Evolutionary conservation across 495 filamentous ascomycete species (phyloP).

Genomic region (Hyaloscypha bicolor): DNA sequence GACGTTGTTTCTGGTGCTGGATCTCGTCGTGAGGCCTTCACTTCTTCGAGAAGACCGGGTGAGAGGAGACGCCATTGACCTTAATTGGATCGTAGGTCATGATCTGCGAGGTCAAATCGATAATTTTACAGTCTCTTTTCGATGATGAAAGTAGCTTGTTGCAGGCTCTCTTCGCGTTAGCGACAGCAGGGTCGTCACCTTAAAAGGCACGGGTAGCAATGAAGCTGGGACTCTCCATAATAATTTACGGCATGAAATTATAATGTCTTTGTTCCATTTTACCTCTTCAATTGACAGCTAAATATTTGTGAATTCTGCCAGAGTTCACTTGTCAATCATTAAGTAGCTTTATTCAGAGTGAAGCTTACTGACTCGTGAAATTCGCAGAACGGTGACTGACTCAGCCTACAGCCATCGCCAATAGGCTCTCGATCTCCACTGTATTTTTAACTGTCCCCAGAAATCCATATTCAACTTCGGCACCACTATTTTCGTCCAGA

Average conservation of each 20-base stretch:
- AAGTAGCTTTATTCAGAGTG: neutral
- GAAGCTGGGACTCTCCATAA: neutral
- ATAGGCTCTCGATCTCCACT: neutral
- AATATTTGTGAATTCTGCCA: neutral
- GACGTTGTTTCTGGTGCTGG: slow-evolving; percentile 31
- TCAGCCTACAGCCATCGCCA: neutral
- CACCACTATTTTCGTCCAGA: too few species aligned
- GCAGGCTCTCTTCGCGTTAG: slow-evolving; percentile 1
- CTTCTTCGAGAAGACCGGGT: slow-evolving; percentile 41
- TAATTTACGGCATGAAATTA: neutral
- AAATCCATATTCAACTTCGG: too few species aligned
- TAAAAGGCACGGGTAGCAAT: slow-evolving; percentile 5
- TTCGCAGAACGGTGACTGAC: neutral
- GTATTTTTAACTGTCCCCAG: neutral
- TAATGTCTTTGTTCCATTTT: neutral
- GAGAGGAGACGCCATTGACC: slow-evolving; percentile 35
- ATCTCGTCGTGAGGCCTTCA: slow-evolving; percentile 38
- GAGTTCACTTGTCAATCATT: neutral
- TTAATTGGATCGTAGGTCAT: slow-evolving; percentile 35
- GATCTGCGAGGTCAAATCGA: slow-evolving; percentile 29
- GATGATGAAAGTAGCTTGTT: slow-evolving; percentile 10
- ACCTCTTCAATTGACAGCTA: neutral
- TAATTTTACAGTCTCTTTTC: slow-evolving; percentile 5
- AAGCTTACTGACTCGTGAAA: neutral
- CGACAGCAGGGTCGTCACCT: slow-evolving; percentile 10